Evolutionary conservation across 2,329 filamentous ascomycete species (phyloP), one percentile per base, ranked within the genome.

Genomic region (Colletotrichum sp.): DNA sequence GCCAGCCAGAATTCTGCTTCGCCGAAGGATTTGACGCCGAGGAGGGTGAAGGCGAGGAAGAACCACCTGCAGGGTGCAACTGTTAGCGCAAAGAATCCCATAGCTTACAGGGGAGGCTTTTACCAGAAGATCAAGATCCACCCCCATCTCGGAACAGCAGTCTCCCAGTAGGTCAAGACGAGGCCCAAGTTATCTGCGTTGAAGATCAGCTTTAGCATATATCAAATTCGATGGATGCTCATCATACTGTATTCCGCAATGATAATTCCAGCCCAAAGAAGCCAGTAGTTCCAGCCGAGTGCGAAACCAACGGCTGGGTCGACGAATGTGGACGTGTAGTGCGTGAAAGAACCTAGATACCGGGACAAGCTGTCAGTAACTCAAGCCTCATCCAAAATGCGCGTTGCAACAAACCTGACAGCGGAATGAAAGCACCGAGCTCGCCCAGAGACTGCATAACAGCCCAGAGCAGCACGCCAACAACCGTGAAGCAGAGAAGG

Each of bases 271-370:
- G 69, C 61, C 60, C 60, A 71, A 21, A 71, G 60, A 0, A 93
- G 92, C 91, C 91, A 93, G 81, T 91, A 91, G 77, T 91, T 91
- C 90, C 89, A 91, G 0, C 89, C 90, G 36, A 90, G 81, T 4
- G 89, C 88, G 75, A 90, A 90, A 2, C 89, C 89, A 77, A 89
- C 87, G 1, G 88, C 86, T 78, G 89, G 88, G 78, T 90, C 89
- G 13, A 90, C 87, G 74, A 88, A 90, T 55, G 89, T 86, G 18
- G 83, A 81, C 24, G 36, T 77, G 28, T 67, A 67, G 32, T 57
- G 28, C 24, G 59, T 67, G 30, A 69, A 65, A 52, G 71, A 72
- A 7, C 75, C 68, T 39, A 30, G 18, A 1, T 59, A 26, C 16
- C 55, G 72, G 0, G 43, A 48, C 61, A 26, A 92, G 0, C 18